Conservation (phyloP, 192 early-diverging fungal species). For the Funneliformis geosporum region DNA sequence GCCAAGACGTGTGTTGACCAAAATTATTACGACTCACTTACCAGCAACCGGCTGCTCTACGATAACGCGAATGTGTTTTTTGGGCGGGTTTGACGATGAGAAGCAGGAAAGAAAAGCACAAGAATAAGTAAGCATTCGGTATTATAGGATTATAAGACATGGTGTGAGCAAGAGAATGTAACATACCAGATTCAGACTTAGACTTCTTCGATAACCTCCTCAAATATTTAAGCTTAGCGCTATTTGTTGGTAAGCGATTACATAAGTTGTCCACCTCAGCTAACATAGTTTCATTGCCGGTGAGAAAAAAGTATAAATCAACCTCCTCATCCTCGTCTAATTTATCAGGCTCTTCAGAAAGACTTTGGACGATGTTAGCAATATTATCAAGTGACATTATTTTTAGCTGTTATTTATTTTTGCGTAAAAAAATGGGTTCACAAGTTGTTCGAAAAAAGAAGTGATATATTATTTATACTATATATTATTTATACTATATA, state of each 20-base stretch:
- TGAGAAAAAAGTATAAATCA: neutral
- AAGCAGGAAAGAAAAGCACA: no score
- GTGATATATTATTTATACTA: no score
- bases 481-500: no score
- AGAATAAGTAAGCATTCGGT: no score
- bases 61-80: no score
- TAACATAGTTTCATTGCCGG: neutral
- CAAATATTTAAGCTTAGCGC: neutral
- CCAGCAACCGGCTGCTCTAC: no score
- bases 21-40: no score
- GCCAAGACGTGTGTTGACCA: no score
- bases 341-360: neutral
- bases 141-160: neutral
- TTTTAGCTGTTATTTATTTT: neutral
- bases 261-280: neutral
- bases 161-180: no score
- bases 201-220: neutral
- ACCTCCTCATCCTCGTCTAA: neutral
- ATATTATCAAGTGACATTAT: neutral
- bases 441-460: neutral
- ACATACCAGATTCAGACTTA: neutral
- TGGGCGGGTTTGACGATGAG: no score
- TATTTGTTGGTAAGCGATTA: neutral
- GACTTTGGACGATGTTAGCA: neutral
- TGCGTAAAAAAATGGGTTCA: conserved; percentile 3